A percentile compares a stretch with the other conserved stretches of the same genome.
These are phyloP conservation scores for Citrullus colocynthis DNA, from an alignment of 306 rosid genomes.

Conservation along the genomic window DNA sequence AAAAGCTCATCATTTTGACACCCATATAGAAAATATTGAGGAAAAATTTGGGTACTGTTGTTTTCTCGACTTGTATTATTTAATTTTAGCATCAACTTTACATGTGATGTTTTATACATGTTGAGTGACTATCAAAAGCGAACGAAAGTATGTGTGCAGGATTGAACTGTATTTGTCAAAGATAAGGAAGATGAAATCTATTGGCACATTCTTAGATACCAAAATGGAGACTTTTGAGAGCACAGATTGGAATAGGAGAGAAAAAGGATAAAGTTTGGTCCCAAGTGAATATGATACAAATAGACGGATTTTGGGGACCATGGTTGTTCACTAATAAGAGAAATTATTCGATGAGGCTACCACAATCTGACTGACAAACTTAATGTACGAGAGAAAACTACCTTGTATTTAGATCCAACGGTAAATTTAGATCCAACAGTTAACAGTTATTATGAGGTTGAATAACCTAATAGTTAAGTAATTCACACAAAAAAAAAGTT, in stretches of 20 bases:
- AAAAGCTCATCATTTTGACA: background rate
- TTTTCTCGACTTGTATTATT: background rate
- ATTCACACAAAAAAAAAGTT: background rate
- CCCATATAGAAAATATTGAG: background rate
- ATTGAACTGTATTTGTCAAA: background rate
- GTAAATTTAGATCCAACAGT: background rate
- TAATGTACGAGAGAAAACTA: background rate
- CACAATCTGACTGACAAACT: background rate
- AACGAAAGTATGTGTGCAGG: background rate
- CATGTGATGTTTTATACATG: background rate
- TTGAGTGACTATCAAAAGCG: background rate
- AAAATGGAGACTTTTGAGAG: background rate
- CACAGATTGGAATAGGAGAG: background rate
- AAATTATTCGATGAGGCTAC: background rate
- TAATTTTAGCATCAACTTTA: background rate
- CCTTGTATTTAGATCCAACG: background rate
- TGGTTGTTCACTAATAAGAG: background rate
- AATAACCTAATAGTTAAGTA: background rate
- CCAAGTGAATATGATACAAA: background rate
- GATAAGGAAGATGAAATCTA: background rate
- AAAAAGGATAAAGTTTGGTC: background rate
- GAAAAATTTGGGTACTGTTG: background rate
- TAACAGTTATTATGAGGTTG: background rate
- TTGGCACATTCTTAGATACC: background rate
- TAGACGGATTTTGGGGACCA: background rate